Evolutionary conservation across 2,329 filamentous ascomycete genomes (phyloP).

Genomic region (Xylaria arbuscula): DNA sequence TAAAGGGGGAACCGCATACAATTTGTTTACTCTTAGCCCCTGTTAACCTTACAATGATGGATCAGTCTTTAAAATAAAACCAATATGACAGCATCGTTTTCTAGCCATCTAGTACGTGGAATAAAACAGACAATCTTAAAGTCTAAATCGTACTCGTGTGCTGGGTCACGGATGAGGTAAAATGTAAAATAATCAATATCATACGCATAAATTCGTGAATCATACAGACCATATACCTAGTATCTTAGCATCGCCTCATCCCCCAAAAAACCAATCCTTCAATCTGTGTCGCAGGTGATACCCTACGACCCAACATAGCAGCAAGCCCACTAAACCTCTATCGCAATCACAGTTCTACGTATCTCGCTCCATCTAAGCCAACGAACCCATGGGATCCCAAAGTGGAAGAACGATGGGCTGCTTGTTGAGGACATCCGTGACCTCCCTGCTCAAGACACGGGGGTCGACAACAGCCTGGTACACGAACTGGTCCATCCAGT

Average conservation of each 20-base stretch:
- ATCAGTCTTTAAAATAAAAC: neutral
- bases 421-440: slow-evolving; percentile 76
- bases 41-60: neutral
- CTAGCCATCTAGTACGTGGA: neutral
- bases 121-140: neutral
- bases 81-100: too few species aligned
- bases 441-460: slow-evolving; percentile 70
- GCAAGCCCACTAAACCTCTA: neutral
- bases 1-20: neutral
- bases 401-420: slow-evolving; percentile 77
- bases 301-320: neutral
- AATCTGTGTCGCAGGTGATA: neutral
- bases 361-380: slow-evolving; percentile 63
- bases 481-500: slow-evolving; percentile 82
- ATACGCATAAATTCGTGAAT: slow-evolving; percentile 14
- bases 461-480: slow-evolving; percentile 89
- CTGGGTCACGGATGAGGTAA: neutral
- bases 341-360: too few species aligned
- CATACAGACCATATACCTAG: slow-evolving; percentile 9
- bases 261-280: neutral
- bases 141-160: neutral
- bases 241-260: neutral
- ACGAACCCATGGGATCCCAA: slow-evolving; percentile 83
- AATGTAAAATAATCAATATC: neutral
- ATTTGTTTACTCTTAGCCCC: too few species aligned